phyloP scores from a whole-genome alignment of 805 yeast genomes.

The Myxozyma udenii region DNA sequence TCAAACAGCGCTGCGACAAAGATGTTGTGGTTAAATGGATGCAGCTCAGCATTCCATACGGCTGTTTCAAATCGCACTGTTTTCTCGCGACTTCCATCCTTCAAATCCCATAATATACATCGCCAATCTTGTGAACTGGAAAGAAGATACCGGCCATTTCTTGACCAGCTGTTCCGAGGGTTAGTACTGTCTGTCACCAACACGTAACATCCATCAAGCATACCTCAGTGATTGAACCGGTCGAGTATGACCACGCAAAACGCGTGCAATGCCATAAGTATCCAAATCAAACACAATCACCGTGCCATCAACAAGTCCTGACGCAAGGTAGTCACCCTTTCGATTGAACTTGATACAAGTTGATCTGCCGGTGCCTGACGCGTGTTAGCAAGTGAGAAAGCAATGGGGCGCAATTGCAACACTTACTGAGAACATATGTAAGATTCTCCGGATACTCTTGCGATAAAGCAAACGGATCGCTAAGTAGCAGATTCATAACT shows the following conservation, averaged over 20 bases:
- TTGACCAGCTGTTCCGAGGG: conserved; percentile 57
- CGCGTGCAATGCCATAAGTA: conserved; percentile 56
- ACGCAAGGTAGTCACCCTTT: conserved; percentile 82
- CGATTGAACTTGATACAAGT: conserved; percentile 66
- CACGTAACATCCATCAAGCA: not conserved
- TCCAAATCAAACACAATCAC: conserved; percentile 72
- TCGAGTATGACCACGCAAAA: conserved; percentile 63
- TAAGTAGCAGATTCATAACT: conserved; percentile 70
- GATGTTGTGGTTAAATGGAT: conserved; percentile 36
- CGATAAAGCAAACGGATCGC: conserved; percentile 88
- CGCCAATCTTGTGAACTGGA: conserved; percentile 80
- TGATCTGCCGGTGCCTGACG: conserved; percentile 45
- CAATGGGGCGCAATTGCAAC: not conserved
- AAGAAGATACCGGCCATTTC: conserved; percentile 64
- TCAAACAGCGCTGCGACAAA: conserved; percentile 68
- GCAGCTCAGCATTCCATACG: conserved; percentile 64
- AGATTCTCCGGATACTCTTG: conserved; percentile 87
- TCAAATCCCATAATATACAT: conserved; percentile 75
- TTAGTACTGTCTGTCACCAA: not conserved
- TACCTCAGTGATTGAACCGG: conserved; percentile 58
- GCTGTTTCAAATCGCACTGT: conserved; percentile 61
- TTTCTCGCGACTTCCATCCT: conserved; percentile 43
- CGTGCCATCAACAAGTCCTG: conserved; percentile 72
- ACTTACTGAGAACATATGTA: conserved; percentile 55
- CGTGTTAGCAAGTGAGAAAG: not conserved